Percentiles rank a stretch among this genome's conserved stretches.
These are phyloP conservation scores for Cucurbita maxima DNA, from an alignment of 306 rosid species.

Conservation along the genomic window DNA sequence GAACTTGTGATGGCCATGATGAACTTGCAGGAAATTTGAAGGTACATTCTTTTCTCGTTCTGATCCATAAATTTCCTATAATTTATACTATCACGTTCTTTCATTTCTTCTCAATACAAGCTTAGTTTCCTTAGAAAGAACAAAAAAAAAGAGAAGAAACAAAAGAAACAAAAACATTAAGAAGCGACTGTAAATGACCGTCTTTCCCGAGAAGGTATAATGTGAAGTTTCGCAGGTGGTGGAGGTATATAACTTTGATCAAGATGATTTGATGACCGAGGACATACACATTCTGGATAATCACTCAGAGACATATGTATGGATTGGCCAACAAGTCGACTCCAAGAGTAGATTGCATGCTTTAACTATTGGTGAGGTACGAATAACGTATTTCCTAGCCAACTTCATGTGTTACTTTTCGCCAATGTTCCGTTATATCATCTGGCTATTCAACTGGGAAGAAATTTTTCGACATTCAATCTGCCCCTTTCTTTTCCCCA, in stretches of 20 bases:
- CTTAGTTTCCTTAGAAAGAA: no score
- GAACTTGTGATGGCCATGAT: conserved; percentile 14
- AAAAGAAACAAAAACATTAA: neutral
- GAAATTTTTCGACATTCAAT: neutral
- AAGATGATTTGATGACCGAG: conserved; percentile 98
- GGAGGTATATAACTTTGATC: conserved; percentile 84
- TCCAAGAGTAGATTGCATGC: conserved; percentile 50
- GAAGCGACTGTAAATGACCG: conserved; percentile 2
- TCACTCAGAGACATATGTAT: conserved; percentile 69
- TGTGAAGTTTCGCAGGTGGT: conserved; percentile 48
- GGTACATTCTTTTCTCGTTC: conserved; percentile 33
- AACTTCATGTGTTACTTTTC: neutral
- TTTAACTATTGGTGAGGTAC: conserved; percentile 89
- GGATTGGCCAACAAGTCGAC: conserved; percentile 88
- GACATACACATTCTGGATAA: conserved; percentile 72
- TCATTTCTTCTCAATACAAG: neutral
- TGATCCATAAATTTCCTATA: neutral
- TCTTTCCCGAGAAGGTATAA: conserved; percentile 16
- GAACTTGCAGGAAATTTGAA: conserved; percentile 54
- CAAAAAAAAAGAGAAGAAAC: no score
- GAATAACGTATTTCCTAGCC: conserved; percentile 15
- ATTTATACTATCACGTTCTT: neutral
- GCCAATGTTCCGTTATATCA: neutral
- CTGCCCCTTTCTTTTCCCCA: neutral
- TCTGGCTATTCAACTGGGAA: neutral